Evolutionary conservation across 352 stramenopile species (phyloP), one percentile per base, ranked within the genome.

Genomic region (Globisporangium paroecandrum): DNA sequence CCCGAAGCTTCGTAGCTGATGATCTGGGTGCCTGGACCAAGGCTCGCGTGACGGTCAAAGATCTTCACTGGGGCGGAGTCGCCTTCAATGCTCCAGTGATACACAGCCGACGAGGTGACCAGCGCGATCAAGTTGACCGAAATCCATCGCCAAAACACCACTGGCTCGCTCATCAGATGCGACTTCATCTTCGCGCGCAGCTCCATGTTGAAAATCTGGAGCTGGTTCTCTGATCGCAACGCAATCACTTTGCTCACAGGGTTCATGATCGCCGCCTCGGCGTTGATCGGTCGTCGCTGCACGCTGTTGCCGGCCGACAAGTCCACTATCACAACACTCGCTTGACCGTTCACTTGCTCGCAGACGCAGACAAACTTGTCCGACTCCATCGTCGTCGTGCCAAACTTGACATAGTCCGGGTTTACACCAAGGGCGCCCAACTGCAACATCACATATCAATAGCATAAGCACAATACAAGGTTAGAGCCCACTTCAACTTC

Each of bases 141-240:
- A 36, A 99, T 97, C 98, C 98, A 99, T 64, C 97, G 94, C 98
- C 98, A 99, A 79, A 98, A 99, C n/a, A 99, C 91, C 47, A 99
- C 87, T 10, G 95, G 76, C 67, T 97, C 90, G 64, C 87, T 89
- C 84, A 98, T 95, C 76, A 97, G 78, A 71, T 95, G 88, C 66
- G 87, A 97, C 82, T 99, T 99, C 81, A 99, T 94, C 82, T 99
- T 99, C n/a, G 88, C 85, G 55, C 98, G 97, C n/a, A 98, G 85
- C 72, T 99, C 97, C 69, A 99, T 94, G 83, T 99, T 99, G 85
- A 99, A 99, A 72, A 99, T 99, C 87, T 99, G 98, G 70, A 99
- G 90, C 75, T 97, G 96, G 72, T 94, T 94, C 69, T 94, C 87
- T n/a, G 89, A 85, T 27, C 88, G 83, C 64, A 96, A 62, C 24